Evolutionary conservation across 129 eudicot species (phyloP), one percentile per base, ranked within the genome.

Genomic region (Helianthus tuberosus): DNA sequence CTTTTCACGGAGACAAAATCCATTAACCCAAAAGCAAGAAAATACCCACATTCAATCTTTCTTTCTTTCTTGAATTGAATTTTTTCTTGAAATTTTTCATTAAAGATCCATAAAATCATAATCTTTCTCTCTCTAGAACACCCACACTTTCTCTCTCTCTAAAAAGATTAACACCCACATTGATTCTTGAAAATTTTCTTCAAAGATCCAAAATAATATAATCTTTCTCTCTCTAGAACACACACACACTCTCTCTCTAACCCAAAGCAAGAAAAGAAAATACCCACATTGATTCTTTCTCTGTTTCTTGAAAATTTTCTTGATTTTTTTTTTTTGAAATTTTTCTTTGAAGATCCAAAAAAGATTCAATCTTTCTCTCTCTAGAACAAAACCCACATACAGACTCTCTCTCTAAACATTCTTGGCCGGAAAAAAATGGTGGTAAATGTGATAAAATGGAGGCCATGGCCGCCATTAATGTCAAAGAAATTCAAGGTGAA

Each of bases 391-490:
- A 43, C 46, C 51, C 27, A 5, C 64, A 68, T 39, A 11, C 46
- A 25, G 73, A 25, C 15, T 39, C 63, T 47, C 39, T 68, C 20
- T 68, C 49, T 64, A 29, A 55, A 70, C 7, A 9, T 41, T 13
- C 9, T 65, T 52, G 23, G 50, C 71, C n/a, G 29, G 75, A 16
- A 64, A 55, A 20, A 47, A 86, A 93, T 93, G 98, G 98, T 87
- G 77, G 95, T 84, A 79, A 93, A 88, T 84, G 92, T 93, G 89
- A 93, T 93, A 68, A 89, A 80, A 82, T 93, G 98, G 96, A 64
- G 96, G 72, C 98, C 96, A 61, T 93, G 98, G 96, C 95, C 96
- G 35, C 96, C 96, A 52, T 85, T 85, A 27, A 15, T 81, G 74
- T 83, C 98, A 2, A 93, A 84, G 80, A 93, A 93, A 74, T 84